Base-by-base conservation (phyloP, 75 land plant species). In the Cupressus sempervirens region DNA sequence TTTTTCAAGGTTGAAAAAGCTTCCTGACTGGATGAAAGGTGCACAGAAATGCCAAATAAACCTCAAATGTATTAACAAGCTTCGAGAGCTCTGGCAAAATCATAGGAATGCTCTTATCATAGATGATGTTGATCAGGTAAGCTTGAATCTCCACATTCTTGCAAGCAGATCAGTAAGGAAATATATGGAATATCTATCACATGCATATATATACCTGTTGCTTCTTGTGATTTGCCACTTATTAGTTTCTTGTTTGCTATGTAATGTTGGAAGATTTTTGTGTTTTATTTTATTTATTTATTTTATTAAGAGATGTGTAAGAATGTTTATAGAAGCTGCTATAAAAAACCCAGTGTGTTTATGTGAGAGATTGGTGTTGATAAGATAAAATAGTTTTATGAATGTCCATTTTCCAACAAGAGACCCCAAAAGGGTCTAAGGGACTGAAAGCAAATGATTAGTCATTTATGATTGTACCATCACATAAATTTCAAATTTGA, bases 81-180 rank as follows among this genome's bases (percentile, higher is more conserved):
- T 96, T 81, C 87, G 86, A 20, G 86, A 84, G 45, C 85, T 67
- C 50, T 96, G 96, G 95, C 85, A 89, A 50, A 88, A 86, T 16
- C 35, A 82, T 41, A 89, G 56, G 58, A 93, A 91, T 87, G 92
- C 93, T 84, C 86, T 94, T 87, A 84, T 93, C 7, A 83, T 94
- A 84, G 92, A 93, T 89, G 93, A 92, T 56, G 35, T 53, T 53
- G 62, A 83, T 83, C 72, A 83, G 84, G 84, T 79, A 45, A 43
- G 29, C 13, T 79, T 23, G 46, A 43, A 43, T 79, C 9, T 45
- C 26, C 2, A 38, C 30, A 16, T 79, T 32, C 8, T 76, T 79
- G 50, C 23, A 36, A 76, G 43, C 38, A 16, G 23, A 76, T 38
- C 41, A 20, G 79, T 6, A 36, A 36, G 30, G 8, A 9, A 43